Conservation (phyloP, 768 basidiomycete species). For the Kwoniella botswanensis region DNA sequence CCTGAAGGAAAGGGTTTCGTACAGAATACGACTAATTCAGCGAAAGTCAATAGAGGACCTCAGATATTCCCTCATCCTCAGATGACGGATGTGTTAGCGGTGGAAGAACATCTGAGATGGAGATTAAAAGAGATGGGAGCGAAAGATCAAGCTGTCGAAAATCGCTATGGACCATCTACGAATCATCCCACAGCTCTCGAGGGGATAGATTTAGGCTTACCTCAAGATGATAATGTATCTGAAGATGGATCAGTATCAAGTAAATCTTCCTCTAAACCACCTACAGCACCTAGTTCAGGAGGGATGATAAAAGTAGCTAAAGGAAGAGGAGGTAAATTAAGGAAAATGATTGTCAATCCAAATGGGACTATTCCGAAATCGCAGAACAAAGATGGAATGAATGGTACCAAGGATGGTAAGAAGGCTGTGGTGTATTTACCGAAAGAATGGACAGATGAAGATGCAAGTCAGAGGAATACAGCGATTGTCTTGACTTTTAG, state of each 20-base stretch:
- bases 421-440: constrained; percentile 49
- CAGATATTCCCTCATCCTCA: constrained; percentile 56
- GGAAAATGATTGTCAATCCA: constrained; percentile 35
- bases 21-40: constrained; percentile 25
- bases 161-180: constrained; percentile 48
- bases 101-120: constrained; percentile 57
- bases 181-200: constrained; percentile 45
- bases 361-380: constrained; percentile 30
- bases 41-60: neutral
- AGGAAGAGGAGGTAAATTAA: constrained; percentile 39
- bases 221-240: constrained; percentile 18
- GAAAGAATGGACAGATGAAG: constrained; percentile 50
- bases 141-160: constrained; percentile 52
- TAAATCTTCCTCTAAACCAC: neutral
- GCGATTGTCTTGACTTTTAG: constrained; percentile 56
- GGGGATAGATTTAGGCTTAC: constrained; percentile 39
- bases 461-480: constrained; percentile 51
- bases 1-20: constrained; percentile 47
- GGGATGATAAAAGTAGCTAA: constrained; percentile 40
- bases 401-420: constrained; percentile 27
- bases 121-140: constrained; percentile 57
- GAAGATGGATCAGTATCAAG: constrained; percentile 17
- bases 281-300: neutral
- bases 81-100: constrained; percentile 57
- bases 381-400: constrained; percentile 18